Evolutionary conservation across 169 alveolate species (phyloP), one percentile per base, ranked within the genome.

Genomic region (Eimeria acervulina): DNA sequence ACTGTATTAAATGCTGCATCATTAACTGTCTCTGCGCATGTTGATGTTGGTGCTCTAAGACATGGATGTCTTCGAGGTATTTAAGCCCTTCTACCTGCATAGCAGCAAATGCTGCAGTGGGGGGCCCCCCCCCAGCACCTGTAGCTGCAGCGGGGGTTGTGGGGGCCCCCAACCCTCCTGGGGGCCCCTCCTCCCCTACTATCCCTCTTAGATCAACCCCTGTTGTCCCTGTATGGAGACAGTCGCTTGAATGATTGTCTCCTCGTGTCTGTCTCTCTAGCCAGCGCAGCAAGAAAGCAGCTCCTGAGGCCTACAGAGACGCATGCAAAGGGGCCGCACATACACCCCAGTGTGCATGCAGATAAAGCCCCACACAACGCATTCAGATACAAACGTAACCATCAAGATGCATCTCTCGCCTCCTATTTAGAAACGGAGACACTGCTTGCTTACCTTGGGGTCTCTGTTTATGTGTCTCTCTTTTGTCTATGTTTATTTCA

Each of bases 271-370:
- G 70, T 59, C 90, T 44, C 52, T 81, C 90, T 26, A 81, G 72
- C 90, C 90, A 81, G 47, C 90, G 90, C 90, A 81, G 72, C 72
- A 81, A 44, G 44, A 81, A 81, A 36, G 72, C 33, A 12, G 90
- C 90, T 4, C 90, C 90, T 26, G 28, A 21, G 17, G 90, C 90
- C 87, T 76, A 31, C 8, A 36, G 21, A n/a, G 51, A 66, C 10
- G 42, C 51, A 70, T 7, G 42, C 66, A 55, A n/a, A n/a, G n/a
- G n/a, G n/a, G n/a, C 36, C 74, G 10, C 74, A 8, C 74, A 63
- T 33, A 40, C 80, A 68, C n/a, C 10, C 74, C 5, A 8, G 55
- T 12, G 12, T 55, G 66, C 66, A 55, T 55, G 66, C 66, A 55
- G 17, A 4, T 2, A 55, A 33, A 33, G 80, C 74, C 74, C 74